A percentile compares a stretch with the other conserved stretches of the same genome.
phyloP scores from a whole-genome alignment of 495 filamentous ascomycete genomes.

The Podospora fimiseda region DNA sequence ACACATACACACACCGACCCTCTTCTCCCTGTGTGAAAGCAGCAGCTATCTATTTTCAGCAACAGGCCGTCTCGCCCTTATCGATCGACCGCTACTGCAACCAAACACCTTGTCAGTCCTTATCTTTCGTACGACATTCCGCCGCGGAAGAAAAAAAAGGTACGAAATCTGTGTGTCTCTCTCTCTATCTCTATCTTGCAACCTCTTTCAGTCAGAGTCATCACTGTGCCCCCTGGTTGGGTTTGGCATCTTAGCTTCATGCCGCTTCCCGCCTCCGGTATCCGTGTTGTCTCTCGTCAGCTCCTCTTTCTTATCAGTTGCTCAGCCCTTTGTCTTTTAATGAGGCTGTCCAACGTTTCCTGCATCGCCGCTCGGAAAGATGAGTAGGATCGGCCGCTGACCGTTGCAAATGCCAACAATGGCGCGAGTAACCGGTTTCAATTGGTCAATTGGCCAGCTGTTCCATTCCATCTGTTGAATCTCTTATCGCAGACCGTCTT shows the following conservation, averaged over 20 bases:
- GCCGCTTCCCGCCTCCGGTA: background rate
- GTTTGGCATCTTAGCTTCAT: conserved; percentile 1
- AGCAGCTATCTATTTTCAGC: conserved; percentile 25
- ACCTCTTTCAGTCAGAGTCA: conserved; percentile 7
- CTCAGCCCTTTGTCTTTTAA: background rate
- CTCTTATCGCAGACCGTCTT: background rate
- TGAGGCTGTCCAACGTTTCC: background rate
- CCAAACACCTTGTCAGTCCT: conserved; percentile 20
- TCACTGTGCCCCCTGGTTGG: background rate
- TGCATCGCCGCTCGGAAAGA: conserved; percentile 3
- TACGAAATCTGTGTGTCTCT: conserved; percentile 6
- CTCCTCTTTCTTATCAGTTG: conserved; percentile 1
- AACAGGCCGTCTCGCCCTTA: conserved; percentile 8
- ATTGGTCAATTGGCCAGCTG: background rate
- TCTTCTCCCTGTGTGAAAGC: conserved; percentile 6
- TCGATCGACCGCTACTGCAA: conserved; percentile 12
- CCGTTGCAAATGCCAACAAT: background rate
- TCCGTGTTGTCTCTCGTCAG: background rate
- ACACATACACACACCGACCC: too few species aligned
- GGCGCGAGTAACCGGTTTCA: background rate
- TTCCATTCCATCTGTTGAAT: background rate
- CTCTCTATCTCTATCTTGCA: background rate
- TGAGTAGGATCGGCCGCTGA: conserved; percentile 1
- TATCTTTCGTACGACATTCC: conserved; percentile 24
- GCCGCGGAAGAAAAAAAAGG: conserved; percentile 7